Percentiles rank a stretch among this genome's conserved stretches.
phyloP scores from a whole-genome alignment of 169 alveolate genomes.

The Eimeria brunetti region DNA sequence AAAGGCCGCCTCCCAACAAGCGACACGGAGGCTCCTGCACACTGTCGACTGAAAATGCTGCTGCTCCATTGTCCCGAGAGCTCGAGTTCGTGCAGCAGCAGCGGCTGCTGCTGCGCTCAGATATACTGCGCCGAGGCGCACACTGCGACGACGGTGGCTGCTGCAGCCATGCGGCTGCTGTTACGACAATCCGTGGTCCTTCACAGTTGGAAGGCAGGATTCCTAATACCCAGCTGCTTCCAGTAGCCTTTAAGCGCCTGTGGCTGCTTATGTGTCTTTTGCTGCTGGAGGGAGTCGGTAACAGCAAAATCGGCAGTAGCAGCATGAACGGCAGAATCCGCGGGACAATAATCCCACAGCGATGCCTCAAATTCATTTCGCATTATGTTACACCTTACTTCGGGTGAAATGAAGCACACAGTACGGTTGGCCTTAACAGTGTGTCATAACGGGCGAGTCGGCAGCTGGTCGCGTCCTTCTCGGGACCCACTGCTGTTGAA shows the following conservation, averaged over 20 bases:
- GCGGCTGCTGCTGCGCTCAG: conserved; percentile 5
- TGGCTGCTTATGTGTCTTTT: background rate
- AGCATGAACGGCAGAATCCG: background rate
- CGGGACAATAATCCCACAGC: background rate
- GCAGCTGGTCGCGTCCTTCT: background rate
- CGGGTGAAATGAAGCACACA: background rate
- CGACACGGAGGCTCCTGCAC: conserved; percentile 9
- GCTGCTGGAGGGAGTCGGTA: background rate
- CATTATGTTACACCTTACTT: background rate
- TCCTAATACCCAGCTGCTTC: background rate
- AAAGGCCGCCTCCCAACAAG: conserved; percentile 49
- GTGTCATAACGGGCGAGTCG: background rate
- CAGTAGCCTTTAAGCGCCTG: background rate
- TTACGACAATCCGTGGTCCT: background rate
- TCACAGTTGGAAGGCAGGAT: background rate
- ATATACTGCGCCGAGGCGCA: background rate
- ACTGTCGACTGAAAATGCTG: background rate
- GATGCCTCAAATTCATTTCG: background rate
- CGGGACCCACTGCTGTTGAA: background rate
- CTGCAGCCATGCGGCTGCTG: conserved; percentile 1
- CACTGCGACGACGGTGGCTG: background rate
- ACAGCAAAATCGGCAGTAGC: conserved; percentile 6
- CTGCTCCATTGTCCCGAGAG: background rate
- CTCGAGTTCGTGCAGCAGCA: conserved; percentile 7
- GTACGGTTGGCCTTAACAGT: background rate